Conservation (phyloP, 2,329 filamentous ascomycete species). For the Zalaria sp. region DNA sequence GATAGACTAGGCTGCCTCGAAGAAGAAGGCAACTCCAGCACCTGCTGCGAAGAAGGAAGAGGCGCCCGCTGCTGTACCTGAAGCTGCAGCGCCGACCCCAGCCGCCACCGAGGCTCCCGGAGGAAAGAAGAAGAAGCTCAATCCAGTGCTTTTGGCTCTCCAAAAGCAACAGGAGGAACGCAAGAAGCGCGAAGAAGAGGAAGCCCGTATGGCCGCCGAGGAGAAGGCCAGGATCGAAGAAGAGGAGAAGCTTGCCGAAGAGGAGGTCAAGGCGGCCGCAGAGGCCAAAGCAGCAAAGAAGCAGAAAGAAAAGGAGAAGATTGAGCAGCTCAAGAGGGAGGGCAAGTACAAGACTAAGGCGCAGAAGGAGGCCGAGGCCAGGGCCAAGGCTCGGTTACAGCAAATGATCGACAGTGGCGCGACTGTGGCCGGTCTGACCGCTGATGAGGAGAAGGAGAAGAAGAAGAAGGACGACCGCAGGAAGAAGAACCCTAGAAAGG, state of each 20-base stretch:
- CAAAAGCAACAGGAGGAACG: conserved; percentile 76
- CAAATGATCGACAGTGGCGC: conserved; percentile 72
- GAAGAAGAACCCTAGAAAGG: conserved; percentile 58
- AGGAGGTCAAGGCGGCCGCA: conserved; percentile 58
- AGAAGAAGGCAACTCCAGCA: conserved; percentile 57
- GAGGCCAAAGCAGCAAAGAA: conserved; percentile 67
- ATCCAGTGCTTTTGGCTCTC: conserved; percentile 54
- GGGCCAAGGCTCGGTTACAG: conserved; percentile 65
- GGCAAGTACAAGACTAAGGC: conserved; percentile 79
- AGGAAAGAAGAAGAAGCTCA: conserved; percentile 83
- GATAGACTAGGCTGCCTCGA: conserved; percentile 48
- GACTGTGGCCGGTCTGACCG: conserved; percentile 42
- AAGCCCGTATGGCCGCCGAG: conserved; percentile 42
- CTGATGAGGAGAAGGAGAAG: conserved; percentile 66
- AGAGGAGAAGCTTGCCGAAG: conserved; percentile 47
- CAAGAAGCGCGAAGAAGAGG: conserved; percentile 51
- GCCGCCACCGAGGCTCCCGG: conserved; percentile 29
- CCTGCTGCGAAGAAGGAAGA: conserved; percentile 37
- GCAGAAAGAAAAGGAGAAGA: conserved; percentile 73
- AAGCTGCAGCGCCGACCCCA: conserved; percentile 39
- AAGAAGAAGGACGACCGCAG: conserved; percentile 57
- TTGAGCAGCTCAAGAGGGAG: conserved; percentile 77
- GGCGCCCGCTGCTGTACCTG: conserved; percentile 10
- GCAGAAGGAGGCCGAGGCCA: conserved; percentile 67
- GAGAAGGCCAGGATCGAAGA: conserved; percentile 53